Evolutionary conservation across 2,329 filamentous ascomycete genomes (phyloP), one percentile per base, ranked within the genome.

Genomic region (Dothidotthia symphoricarpi): DNA sequence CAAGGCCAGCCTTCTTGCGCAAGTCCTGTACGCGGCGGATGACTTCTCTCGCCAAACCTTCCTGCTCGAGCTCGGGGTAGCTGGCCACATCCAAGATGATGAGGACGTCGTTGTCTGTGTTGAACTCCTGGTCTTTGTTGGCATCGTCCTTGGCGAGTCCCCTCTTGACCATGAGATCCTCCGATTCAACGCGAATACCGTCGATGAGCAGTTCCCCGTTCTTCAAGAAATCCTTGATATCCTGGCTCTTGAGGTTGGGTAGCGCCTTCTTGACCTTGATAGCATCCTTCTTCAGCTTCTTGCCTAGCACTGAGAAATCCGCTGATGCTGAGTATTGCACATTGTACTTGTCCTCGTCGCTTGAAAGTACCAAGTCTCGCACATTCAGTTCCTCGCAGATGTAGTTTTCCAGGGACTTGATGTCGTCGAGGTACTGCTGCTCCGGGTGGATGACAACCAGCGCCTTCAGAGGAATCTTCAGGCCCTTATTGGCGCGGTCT

Each of bases 281-380:
- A 50, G 89, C 87, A 59, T 96, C 90, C 70, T 95, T 96, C 77
- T 95, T 95, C 54, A 97, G 78, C 73, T 97, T 97, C 79, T 95
- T 95, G 50, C 93, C 93, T 12, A 98, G 77, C 2, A 87, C 85
- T 11, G 93, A 89, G 85, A 93, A 96, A 68, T 98, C 93, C 6
- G 89, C 90, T 26, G 80, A 81, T 12, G 91, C 88, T 45, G 86
- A 88, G 71, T 96, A 95, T 62, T 93, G 84, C 30, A 98, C 89
- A 37, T 89, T 87, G 72, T 96, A 96, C 64, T 85, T 87, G 38
- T 81, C 84, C 70, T 97, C 93, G 49, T 97, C 89, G 6, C 80
- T 83, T 3, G 88, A 88, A 36, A 96, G 76, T 9, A 95, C 74
- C 17, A 97, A 74, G 46, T 95, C 87, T 47, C 85, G 82, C 32